Evolutionary conservation across 2,329 filamentous ascomycete genomes (phyloP).

Genomic region (Curvularia spicifera): DNA sequence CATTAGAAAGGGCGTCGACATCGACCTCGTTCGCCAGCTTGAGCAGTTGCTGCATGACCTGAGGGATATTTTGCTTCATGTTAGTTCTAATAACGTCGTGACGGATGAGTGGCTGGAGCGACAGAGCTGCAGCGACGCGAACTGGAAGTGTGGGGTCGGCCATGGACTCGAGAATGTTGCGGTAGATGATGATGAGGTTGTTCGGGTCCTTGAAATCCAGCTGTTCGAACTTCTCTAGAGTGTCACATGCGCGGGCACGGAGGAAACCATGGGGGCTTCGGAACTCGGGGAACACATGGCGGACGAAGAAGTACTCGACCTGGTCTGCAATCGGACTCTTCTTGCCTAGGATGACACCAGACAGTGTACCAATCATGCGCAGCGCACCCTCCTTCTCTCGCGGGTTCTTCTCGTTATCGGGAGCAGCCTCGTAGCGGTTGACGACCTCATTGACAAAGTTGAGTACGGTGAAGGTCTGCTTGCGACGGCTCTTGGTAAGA

Average conservation of each 20-base stretch:
- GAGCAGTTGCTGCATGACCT: conserved; percentile 98
- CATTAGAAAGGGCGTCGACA: conserved; percentile 94
- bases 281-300: conserved; percentile 98
- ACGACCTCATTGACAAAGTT: conserved; percentile 95
- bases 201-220: conserved; percentile 96
- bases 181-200: conserved; percentile 95
- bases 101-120: conserved; percentile 91
- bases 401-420: conserved; percentile 89
- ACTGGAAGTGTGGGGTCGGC: conserved; percentile 92
- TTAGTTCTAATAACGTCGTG: conserved; percentile 92
- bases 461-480: conserved; percentile 93
- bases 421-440: conserved; percentile 84
- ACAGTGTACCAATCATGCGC: conserved; percentile 94
- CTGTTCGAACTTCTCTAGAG: conserved; percentile 96
- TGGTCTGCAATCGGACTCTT: conserved; percentile 98
- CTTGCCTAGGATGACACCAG: conserved; percentile 93
- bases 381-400: conserved; percentile 95
- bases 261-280: conserved; percentile 90
- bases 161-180: conserved; percentile 96
- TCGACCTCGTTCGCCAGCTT: conserved; percentile 98
- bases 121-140: conserved; percentile 89
- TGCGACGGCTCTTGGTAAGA: conserved; percentile 90
- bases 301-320: conserved; percentile 97
- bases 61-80: conserved; percentile 97
- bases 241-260: conserved; percentile 93